Evolutionary conservation across 2,329 filamentous ascomycete genomes (phyloP).

Genomic region (Colletotrichum aenigma): DNA sequence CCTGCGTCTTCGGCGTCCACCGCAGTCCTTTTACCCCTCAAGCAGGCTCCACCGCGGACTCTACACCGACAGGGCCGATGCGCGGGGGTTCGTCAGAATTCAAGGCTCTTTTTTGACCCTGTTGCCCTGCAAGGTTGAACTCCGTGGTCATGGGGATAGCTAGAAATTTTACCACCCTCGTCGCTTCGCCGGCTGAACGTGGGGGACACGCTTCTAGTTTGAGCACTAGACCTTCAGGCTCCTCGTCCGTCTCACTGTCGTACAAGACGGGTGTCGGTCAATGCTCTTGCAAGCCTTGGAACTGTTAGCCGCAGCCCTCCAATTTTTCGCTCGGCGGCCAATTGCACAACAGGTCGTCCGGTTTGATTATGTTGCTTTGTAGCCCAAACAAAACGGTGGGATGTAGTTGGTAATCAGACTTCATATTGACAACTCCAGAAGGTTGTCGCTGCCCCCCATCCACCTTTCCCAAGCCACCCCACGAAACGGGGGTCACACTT

Average conservation of each 20-base stretch:
- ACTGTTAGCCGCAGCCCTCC: not conserved
- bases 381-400: not conserved
- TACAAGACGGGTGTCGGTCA: not conserved
- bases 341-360: not conserved
- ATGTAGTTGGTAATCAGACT: constrained; percentile 8
- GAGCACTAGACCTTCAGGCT: not conserved
- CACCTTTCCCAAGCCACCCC: constrained; percentile 7
- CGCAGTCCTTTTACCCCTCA: constrained; percentile 5
- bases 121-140: not conserved
- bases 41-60: constrained; percentile 9
- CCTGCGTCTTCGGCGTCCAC: constrained; percentile 6
- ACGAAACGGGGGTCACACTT: constrained; percentile 18
- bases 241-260: not conserved
- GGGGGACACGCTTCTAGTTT: not conserved
- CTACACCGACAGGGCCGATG: constrained; percentile 10
- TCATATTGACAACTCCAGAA: not conserved
- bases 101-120: not conserved
- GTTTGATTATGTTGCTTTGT: not conserved
- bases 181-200: not conserved
- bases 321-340: not conserved
- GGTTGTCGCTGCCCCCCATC: constrained; percentile 4
- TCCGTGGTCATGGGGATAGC: constrained; percentile 4
- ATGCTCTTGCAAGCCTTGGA: not conserved
- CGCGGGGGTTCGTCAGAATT: constrained; percentile 14
- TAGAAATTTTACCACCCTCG: not conserved